Evolutionary conservation across 495 filamentous ascomycete species (phyloP).

Genomic region (Coniosporium apollinis): DNA sequence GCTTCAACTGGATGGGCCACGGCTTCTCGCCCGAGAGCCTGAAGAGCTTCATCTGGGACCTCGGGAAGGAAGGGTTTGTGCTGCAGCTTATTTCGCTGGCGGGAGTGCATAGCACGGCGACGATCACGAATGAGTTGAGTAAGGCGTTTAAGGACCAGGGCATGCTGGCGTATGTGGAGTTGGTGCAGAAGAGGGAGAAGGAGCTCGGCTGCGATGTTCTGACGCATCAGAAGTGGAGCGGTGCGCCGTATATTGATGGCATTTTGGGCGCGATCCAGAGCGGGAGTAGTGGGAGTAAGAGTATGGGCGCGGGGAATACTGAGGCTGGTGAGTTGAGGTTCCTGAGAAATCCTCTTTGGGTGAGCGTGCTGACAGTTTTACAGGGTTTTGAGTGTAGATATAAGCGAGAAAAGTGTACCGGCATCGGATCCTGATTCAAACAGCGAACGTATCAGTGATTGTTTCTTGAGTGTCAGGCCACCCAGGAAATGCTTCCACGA

Average conservation of each 20-base stretch:
- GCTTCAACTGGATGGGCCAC: conserved; percentile 96
- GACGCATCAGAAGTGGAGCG: conserved; percentile 98
- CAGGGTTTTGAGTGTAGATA: too few species aligned
- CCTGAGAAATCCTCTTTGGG: too few species aligned
- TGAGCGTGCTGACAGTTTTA: too few species aligned
- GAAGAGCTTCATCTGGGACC: conserved; percentile 86
- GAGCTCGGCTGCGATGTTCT: conserved; percentile 85
- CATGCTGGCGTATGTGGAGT: conserved; percentile 88
- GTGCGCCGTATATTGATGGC: conserved; percentile 80
- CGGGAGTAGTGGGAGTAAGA: conserved; percentile 41
- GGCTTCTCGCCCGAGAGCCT: conserved; percentile 68
- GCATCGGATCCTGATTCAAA: too few species aligned
- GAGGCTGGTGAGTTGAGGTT: conserved; percentile 26
- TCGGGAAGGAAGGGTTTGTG: conserved; percentile 85
- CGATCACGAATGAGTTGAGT: conserved; percentile 72
- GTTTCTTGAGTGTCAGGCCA: too few species aligned
- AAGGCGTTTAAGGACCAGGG: conserved; percentile 71
- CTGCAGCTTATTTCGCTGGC: conserved; percentile 86
- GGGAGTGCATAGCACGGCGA: conserved; percentile 76
- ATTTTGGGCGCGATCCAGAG: conserved; percentile 86
- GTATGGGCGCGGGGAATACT: conserved; percentile 33
- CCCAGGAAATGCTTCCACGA: too few species aligned
- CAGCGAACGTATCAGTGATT: too few species aligned
- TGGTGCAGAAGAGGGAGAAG: conserved; percentile 79
- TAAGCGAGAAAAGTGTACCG: too few species aligned